phyloP scores from a whole-genome alignment of 2,329 filamentous ascomycete genomes.

The Talaromyces islandicus region DNA sequence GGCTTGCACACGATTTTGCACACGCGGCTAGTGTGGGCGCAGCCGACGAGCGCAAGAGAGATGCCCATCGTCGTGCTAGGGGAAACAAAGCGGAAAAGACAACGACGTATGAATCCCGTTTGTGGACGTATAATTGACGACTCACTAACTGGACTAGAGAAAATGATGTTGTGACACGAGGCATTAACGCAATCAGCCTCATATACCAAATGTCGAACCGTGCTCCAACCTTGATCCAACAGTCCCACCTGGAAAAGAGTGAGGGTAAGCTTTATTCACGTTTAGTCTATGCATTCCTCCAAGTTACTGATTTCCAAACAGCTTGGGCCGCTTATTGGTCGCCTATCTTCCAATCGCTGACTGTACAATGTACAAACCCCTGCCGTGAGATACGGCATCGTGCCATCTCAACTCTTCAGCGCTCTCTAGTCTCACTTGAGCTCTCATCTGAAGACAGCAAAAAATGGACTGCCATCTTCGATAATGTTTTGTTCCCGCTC shows the following conservation, averaged over 20 bases:
- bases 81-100: conserved; percentile 47
- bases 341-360: conserved; percentile 84
- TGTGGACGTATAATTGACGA: background rate
- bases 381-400: conserved; percentile 88
- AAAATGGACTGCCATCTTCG: conserved; percentile 93
- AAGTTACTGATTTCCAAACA: conserved; percentile 26
- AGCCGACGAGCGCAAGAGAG: conserved; percentile 62
- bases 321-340: conserved; percentile 98
- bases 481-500: conserved; percentile 86
- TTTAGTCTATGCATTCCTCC: background rate
- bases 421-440: conserved; percentile 76
- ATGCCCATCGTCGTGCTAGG: conserved; percentile 51
- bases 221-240: conserved; percentile 80
- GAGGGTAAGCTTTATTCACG: conserved; percentile 54
- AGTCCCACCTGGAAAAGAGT: conserved; percentile 82
- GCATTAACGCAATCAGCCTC: conserved; percentile 72
- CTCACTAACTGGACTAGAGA: conserved; percentile 38
- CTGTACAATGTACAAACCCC: conserved; percentile 86
- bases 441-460: conserved; percentile 77
- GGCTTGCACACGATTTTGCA: conserved; percentile 82
- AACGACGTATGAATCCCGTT: conserved; percentile 36
- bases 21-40: conserved; percentile 71
- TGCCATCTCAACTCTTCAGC: conserved; percentile 78
- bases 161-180: conserved; percentile 67
- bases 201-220: conserved; percentile 76